These are phyloP conservation scores for Mycosphaerella arachidis DNA, from an alignment of 2,329 filamentous ascomycete species.

Conservation along the genomic window DNA sequence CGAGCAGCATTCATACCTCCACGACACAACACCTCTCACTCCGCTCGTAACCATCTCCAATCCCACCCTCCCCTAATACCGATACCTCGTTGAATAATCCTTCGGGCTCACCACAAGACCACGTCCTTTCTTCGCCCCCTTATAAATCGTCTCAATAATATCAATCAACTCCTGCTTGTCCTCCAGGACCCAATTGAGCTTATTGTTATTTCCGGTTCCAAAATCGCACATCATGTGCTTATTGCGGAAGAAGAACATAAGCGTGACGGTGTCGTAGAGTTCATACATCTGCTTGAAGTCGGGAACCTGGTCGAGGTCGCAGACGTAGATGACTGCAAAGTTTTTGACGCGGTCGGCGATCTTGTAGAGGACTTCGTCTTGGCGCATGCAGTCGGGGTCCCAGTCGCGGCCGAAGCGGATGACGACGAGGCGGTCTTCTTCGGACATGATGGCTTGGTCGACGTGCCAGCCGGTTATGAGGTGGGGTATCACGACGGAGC, in stretches of 20 bases:
- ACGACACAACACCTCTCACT: background rate
- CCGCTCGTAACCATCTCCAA: background rate
- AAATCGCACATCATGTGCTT: constrained; percentile 99
- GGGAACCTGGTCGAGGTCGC: constrained; percentile 84
- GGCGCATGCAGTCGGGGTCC: constrained; percentile 73
- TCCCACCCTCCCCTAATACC: constrained; percentile 47
- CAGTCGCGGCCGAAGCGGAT: constrained; percentile 89
- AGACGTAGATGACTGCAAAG: constrained; percentile 88
- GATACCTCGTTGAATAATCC: constrained; percentile 68
- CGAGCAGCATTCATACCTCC: background rate
- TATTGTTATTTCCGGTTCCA: constrained; percentile 98
- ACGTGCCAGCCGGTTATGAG: constrained; percentile 94
- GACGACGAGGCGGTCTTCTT: constrained; percentile 88
- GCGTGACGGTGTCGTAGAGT: constrained; percentile 75
- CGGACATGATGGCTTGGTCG: constrained; percentile 86
- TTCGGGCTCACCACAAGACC: constrained; percentile 97
- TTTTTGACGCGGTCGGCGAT: constrained; percentile 93
- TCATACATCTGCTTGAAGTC: constrained; percentile 96
- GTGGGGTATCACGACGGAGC: constrained; percentile 88
- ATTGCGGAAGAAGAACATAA: constrained; percentile 98
- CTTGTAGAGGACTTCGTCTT: constrained; percentile 92
- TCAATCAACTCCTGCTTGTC: constrained; percentile 99
- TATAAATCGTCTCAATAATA: constrained; percentile 96
- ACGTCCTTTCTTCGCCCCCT: constrained; percentile 95
- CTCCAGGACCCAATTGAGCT: constrained; percentile 92